phyloP scores from a whole-genome alignment of 371 early-diverging fungal species.

The Parasitella parasitica region DNA sequence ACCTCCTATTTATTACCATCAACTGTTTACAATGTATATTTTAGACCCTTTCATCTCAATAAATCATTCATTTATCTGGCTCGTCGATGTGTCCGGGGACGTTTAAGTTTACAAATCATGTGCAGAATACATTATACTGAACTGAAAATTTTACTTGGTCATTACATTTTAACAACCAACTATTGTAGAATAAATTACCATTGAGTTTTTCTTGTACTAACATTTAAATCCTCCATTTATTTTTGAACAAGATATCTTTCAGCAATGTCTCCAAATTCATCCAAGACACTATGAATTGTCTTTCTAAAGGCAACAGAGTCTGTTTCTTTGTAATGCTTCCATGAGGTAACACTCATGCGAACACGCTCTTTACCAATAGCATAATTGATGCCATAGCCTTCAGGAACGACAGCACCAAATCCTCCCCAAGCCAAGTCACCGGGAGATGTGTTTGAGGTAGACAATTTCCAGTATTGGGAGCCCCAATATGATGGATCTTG shows the following conservation, averaged over 20 bases:
- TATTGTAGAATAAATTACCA: too few species aligned
- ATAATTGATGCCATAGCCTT: conserved; percentile 93
- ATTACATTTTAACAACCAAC: too few species aligned
- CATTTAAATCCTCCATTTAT: too few species aligned
- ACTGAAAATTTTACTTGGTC: too few species aligned
- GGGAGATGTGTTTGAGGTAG: conserved; percentile 85
- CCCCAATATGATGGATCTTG: conserved; percentile 70
- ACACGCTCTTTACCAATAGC: conserved; percentile 78
- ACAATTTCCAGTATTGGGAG: conserved; percentile 69
- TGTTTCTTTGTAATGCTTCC: conserved; percentile 50
- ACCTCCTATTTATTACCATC: too few species aligned
- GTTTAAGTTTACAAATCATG: too few species aligned
- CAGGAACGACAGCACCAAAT: conserved; percentile 74
- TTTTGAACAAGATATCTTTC: conserved; percentile 31
- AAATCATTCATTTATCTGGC: too few species aligned
- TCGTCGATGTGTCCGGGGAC: too few species aligned
- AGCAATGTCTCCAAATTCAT: conserved; percentile 59
- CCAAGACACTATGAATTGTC: conserved; percentile 51
- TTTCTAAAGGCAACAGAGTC: conserved; percentile 57
- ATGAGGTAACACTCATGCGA: conserved; percentile 78
- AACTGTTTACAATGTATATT: too few species aligned
- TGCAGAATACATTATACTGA: too few species aligned
- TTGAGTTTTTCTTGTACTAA: too few species aligned
- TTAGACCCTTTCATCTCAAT: too few species aligned
- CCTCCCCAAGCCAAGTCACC: conserved; percentile 74